Evolutionary conservation across 768 basidiomycete genomes (phyloP).

Genomic region (Lentinula aciculospora): DNA sequence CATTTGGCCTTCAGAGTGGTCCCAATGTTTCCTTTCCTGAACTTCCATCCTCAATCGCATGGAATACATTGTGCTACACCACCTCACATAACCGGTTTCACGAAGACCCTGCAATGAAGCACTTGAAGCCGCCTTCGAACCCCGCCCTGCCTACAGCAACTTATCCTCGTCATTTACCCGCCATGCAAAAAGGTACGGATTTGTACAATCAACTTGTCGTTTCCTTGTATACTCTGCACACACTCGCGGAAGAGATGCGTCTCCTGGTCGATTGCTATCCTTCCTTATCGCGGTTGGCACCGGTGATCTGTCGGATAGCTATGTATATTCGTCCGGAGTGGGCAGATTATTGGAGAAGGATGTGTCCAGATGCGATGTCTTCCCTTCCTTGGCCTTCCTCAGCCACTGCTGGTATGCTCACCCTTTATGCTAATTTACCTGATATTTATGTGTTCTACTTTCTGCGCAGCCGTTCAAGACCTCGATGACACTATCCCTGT

Average conservation of each 20-base stretch:
- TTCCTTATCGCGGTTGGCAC: constrained; percentile 51
- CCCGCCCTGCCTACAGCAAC: constrained; percentile 13
- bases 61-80: constrained; percentile 42
- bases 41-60: constrained; percentile 21
- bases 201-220: constrained; percentile 41
- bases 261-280: constrained; percentile 51
- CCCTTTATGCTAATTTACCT: background rate
- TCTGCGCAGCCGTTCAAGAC: constrained; percentile 35
- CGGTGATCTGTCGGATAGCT: constrained; percentile 59
- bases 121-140: constrained; percentile 28
- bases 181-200: constrained; percentile 1
- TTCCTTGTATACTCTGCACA: constrained; percentile 71
- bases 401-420: constrained; percentile 34
- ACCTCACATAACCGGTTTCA: constrained; percentile 40
- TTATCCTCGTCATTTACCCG: constrained; percentile 12
- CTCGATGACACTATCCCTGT: constrained; percentile 70
- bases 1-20: constrained; percentile 31
- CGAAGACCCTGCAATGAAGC: constrained; percentile 54
- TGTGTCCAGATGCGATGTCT: constrained; percentile 59
- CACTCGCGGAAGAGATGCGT: constrained; percentile 67
- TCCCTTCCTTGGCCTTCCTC: constrained; percentile 48
- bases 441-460: background rate
- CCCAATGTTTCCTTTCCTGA: background rate
- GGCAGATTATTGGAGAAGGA: constrained; percentile 89
- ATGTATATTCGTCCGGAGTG: constrained; percentile 72